These are phyloP conservation scores for Ploettnerulaceae sp. DNA, from an alignment of 2,329 filamentous ascomycete genomes.

Conservation along the genomic window DNA sequence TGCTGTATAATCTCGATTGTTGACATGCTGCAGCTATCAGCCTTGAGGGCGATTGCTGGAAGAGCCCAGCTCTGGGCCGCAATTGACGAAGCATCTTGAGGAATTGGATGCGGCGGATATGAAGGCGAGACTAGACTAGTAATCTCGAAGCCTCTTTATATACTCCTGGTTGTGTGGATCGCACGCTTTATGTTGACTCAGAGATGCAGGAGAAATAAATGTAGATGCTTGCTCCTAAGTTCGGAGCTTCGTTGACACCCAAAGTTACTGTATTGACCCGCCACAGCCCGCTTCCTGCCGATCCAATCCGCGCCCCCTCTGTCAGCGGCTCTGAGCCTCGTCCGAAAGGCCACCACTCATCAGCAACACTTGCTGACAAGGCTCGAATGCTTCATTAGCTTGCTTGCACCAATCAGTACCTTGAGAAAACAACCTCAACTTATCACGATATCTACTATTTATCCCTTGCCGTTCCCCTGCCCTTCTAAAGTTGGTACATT, in stretches of 20 bases:
- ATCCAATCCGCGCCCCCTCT: not conserved
- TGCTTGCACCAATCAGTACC: conserved; percentile 1
- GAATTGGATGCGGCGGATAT: conserved; percentile 7
- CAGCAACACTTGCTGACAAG: conserved; percentile 13
- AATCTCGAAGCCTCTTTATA: conserved; percentile 5
- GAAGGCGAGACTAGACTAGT: not conserved
- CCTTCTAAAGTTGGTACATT: not conserved
- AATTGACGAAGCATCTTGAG: conserved; percentile 44
- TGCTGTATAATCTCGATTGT: conserved; percentile 45
- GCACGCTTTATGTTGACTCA: conserved; percentile 10
- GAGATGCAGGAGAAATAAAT: not conserved
- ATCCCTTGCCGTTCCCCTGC: not conserved
- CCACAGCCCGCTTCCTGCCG: conserved; percentile 1
- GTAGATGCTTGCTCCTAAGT: conserved; percentile 10
- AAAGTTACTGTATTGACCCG: not conserved
- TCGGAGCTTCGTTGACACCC: conserved; percentile 8
- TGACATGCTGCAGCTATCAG: conserved; percentile 32
- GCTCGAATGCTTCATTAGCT: conserved; percentile 5
- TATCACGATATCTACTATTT: conserved; percentile 3
- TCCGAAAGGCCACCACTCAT: conserved; percentile 13
- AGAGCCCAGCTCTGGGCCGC: conserved; percentile 39
- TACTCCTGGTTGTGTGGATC: not conserved
- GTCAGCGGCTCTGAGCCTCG: conserved; percentile 8
- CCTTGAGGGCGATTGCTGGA: conserved; percentile 33
- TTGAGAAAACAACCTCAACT: conserved; percentile 2